Base-by-base conservation (phyloP, 257 asterid genomes). In the Ajuga chamaepitys region DNA sequence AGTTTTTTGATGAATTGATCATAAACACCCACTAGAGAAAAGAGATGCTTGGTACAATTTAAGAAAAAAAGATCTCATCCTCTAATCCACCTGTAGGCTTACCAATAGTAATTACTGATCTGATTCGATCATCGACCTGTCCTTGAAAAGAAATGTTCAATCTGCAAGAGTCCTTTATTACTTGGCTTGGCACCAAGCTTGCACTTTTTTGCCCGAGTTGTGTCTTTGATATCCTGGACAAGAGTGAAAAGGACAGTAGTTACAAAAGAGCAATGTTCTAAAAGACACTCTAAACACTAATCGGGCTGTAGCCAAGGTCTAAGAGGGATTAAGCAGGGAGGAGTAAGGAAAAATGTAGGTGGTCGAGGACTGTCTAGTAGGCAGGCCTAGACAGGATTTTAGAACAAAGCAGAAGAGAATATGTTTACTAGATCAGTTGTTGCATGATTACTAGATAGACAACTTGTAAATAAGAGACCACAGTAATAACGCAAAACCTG, bases 61-160 rank as follows among this genome's bases (percentile, higher is more conserved):
- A 22, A 20, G 5, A 26, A 62, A 47, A 42, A 32, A 37, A 14
- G 14, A 64, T 42, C 17, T 45, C 56, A 66, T 21, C 40, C 45
- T 66, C 60, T 44, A 34, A 60, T 47, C 37, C 18, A 32, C 50
- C 25, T 25, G 8, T 16, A 35, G 35, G 57, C 67, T 58, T 56
- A 55, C 75, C 47, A 50, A 47, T 40, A 44, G 50, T 38, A 37
- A 42, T 12, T 58, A 52, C 48, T 59, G 7, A 53, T 41, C 66
- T 41, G 32, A 11, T 58, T 28, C 25, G 54, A 48, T 55, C 81
- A 78, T 58, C 74, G 62, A n/a, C 79, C 76, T 52, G 84, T 70
- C 80, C 62, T 88, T 64, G 77, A 86, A 60, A 94, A 94, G 78
- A 94, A 94, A 72, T 91, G 95, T 13, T 94, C 95, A 18, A 90